A percentile compares a stretch with the other conserved stretches of the same genome.
Evolutionary conservation across 2,329 filamentous ascomycete species (phyloP).

Genomic region (Graphilbum sp.): DNA sequence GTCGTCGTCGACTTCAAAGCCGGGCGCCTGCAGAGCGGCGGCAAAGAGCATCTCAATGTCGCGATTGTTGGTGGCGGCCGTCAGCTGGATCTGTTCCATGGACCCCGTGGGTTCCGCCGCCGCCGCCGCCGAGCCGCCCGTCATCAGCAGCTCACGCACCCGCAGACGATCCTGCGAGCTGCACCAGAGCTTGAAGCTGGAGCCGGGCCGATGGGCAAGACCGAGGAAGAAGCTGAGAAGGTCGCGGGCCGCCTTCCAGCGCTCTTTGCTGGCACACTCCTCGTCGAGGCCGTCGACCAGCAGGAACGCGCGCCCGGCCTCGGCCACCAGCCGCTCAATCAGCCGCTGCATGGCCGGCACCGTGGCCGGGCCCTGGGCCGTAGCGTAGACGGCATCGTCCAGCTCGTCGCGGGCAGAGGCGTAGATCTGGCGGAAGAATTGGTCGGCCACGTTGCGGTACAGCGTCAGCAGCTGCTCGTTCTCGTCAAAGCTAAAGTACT

Average conservation of each 20-base stretch:
- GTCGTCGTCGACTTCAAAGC: neutral
- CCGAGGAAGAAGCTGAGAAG: neutral
- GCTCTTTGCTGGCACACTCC: neutral
- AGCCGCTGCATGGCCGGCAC: neutral
- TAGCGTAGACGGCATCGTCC: neutral
- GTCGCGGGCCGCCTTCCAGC: neutral
- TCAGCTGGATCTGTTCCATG: neutral
- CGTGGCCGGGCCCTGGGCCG: neutral
- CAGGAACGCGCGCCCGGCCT: neutral
- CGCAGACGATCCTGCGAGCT: neutral
- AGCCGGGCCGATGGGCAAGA: neutral
- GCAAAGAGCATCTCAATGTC: neutral
- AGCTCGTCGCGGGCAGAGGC: neutral
- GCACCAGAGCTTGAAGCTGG: conserved; percentile 1
- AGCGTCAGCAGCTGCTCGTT: neutral
- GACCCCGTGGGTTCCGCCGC: no score
- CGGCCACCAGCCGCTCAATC: neutral
- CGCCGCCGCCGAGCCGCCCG: no score
- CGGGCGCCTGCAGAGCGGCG: neutral
- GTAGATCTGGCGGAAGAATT: conserved; percentile 1
- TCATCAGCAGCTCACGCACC: neutral
- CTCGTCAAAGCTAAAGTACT: conserved; percentile 3
- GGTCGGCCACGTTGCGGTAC: neutral
- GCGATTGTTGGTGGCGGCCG: neutral
- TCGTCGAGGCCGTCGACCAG: conserved; percentile 1